Conservation (phyloP, 768 basidiomycete genomes). For the Filobasidium floriforme region DNA sequence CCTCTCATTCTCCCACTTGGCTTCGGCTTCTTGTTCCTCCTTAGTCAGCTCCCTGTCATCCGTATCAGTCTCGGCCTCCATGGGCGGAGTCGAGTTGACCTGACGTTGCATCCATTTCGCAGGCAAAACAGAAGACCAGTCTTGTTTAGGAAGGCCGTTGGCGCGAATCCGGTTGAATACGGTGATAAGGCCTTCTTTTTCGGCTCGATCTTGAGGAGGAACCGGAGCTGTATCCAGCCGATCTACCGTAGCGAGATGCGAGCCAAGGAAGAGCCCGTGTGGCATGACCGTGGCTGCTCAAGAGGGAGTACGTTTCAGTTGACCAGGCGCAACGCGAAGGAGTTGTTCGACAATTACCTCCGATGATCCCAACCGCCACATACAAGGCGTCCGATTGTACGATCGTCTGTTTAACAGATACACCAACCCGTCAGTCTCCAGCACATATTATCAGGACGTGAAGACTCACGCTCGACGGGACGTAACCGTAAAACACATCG, state of each 20-base stretch:
- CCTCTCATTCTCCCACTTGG: constrained; percentile 16
- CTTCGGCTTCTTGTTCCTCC: constrained; percentile 22
- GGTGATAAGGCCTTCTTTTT: neutral
- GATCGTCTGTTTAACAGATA: constrained; percentile 26
- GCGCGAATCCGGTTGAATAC: neutral
- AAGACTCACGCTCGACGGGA: constrained; percentile 57
- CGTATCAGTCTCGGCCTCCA: constrained; percentile 15
- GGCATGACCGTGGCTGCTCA: constrained; percentile 86
- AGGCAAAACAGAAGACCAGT: neutral
- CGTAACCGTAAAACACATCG: constrained; percentile 63
- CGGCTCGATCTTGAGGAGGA: neutral
- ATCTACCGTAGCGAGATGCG: constrained; percentile 66
- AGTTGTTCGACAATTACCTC: constrained; percentile 26
- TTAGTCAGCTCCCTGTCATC: constrained; percentile 18
- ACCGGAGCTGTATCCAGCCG: constrained; percentile 48
- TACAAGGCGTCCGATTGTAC: constrained; percentile 45
- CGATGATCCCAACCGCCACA: constrained; percentile 40
- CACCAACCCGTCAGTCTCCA: neutral
- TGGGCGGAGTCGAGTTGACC: neutral
- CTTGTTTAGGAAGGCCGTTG: neutral
- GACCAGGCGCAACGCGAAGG: too few relatives aligned
- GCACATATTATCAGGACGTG: neutral
- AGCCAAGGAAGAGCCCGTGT: constrained; percentile 78
- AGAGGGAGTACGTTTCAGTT: constrained; percentile 42
- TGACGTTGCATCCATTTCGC: neutral